Base-by-base conservation (phyloP, 2,329 filamentous ascomycete species). In the Aspergillus pseudotamarii region DNA sequence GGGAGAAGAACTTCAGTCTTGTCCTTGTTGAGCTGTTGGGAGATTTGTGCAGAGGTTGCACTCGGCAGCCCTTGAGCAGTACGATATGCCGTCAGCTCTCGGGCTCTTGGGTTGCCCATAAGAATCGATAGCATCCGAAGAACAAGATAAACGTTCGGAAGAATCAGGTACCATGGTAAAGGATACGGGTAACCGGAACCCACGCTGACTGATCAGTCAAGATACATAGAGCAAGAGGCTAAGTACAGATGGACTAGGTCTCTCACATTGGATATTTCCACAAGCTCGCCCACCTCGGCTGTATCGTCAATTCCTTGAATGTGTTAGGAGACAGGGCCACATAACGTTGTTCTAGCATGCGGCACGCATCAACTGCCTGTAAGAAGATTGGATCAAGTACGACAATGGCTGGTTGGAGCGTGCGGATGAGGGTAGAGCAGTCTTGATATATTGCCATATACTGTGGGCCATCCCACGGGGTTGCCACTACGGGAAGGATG, bases 151-250 rank as follows among this genome's bases (percentile, higher is more conserved):
- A 79, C 69, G 57, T 84, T 84, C 6, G 77, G 64, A 0, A 77
- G 75, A 11, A 80, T 71, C 3, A 76, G 66, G 23, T 71, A 65
- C 75, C 73, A 79, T 1, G 81, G 80, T 0, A 84, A 68, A 2
- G 82, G 82, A 58, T 77, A 83, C 0, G 73, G 59, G 23, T 78
- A 79, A 6, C 74, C 79, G 0, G 82, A 81, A 46, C 75, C 77
- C 1, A 79, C 65, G 1, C 81, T 81, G 30, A 12, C 53, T 38
- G 30, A 26, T 61, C 5, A 61, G 59, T n/a, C 32, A 38, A 28
- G 16, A 30, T 12, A 23, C n/a, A 41, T 12, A 41, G 54, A 26
- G 41, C 50, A 12, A 46, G 10, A 26, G 30, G 14, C 11, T 16
- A 14, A 38, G 8, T n/a, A 4, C 28, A 9, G 30, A 14, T 23